Percentiles rank a stretch among this genome's conserved stretches.
Conservation (phyloP, 23 red algal species). For the Cyanidioschyzon merolae region DNA sequence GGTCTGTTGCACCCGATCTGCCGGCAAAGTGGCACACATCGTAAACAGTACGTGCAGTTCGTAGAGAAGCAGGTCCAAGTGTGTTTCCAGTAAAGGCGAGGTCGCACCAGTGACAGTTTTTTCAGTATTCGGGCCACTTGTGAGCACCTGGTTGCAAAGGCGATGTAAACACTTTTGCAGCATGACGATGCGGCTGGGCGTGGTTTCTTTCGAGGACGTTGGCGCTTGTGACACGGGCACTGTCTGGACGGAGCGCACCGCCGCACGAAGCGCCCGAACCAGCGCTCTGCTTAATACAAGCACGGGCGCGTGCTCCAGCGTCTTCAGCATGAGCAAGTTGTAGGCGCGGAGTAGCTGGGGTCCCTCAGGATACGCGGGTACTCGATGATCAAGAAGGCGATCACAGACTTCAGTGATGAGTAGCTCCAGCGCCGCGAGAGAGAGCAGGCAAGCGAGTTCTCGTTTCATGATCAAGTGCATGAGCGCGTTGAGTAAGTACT, state of each 20-base stretch:
- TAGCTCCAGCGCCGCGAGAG: background rate
- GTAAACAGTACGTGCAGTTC: slow-evolving; percentile 7
- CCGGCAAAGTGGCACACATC: background rate
- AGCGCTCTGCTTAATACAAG: background rate
- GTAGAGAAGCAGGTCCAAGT: background rate
- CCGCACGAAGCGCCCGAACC: background rate
- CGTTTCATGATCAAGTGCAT: slow-evolving; percentile 17
- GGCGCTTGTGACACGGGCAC: background rate
- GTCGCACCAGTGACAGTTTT: background rate
- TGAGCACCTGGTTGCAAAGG: background rate
- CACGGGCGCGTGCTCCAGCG: slow-evolving; percentile 2
- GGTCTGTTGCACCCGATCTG: background rate
- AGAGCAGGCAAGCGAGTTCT: background rate
- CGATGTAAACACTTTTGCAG: slow-evolving; percentile 3
- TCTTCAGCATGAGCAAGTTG: slow-evolving; percentile 13
- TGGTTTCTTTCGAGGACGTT: background rate
- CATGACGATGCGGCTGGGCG: background rate
- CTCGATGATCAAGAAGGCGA: background rate
- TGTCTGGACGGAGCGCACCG: background rate
- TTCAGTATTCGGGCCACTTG: background rate
- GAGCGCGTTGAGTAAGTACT: slow-evolving; percentile 2
- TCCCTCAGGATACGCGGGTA: background rate
- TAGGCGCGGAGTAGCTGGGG: slow-evolving; percentile 10
- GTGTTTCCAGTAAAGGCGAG: background rate
- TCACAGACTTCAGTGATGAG: background rate